phyloP scores from a whole-genome alignment of 306 rosid species.

The Bauhinia variegata region DNA sequence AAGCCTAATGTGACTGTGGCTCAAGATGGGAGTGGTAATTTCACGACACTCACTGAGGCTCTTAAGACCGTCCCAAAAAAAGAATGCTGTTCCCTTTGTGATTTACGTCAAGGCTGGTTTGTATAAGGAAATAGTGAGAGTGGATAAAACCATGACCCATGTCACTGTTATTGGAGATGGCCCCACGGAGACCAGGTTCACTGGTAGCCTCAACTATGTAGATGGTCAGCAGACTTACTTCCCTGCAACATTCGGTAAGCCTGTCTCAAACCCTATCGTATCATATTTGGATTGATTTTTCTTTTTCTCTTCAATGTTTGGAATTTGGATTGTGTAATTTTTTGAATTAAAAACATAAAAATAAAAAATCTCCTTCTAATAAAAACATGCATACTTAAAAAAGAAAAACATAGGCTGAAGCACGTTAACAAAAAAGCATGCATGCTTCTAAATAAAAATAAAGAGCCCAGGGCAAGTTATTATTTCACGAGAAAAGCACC shows the following conservation, averaged over 20 bases:
- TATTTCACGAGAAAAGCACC: too few relatives aligned
- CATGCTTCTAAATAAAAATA: too few relatives aligned
- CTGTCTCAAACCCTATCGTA: too few relatives aligned
- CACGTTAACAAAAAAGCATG: too few relatives aligned
- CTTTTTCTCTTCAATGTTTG: too few relatives aligned
- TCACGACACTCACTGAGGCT: conserved; percentile 62
- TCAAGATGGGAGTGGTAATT: conserved; percentile 66
- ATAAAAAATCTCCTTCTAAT: too few relatives aligned
- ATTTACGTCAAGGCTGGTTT: conserved; percentile 72
- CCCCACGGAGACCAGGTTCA: conserved; percentile 68
- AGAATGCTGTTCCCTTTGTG: conserved; percentile 55
- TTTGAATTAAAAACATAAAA: too few relatives aligned
- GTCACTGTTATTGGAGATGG: conserved; percentile 82
- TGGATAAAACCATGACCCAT: conserved; percentile 17
- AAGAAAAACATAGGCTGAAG: too few relatives aligned
- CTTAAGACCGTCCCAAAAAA: conserved; percentile 47
- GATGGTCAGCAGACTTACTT: conserved; percentile 61
- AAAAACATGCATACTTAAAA: too few relatives aligned
- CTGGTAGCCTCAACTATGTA: conserved; percentile 47
- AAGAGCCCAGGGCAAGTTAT: too few relatives aligned
- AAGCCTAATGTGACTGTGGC: conserved; percentile 68
- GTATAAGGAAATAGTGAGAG: conserved; percentile 43
- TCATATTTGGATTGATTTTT: too few relatives aligned
- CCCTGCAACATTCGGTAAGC: conserved; percentile 66
- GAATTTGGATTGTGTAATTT: too few relatives aligned